phyloP scores from a whole-genome alignment of 2,329 filamentous ascomycete species.

The Pseudogymnoascus sp. region DNA sequence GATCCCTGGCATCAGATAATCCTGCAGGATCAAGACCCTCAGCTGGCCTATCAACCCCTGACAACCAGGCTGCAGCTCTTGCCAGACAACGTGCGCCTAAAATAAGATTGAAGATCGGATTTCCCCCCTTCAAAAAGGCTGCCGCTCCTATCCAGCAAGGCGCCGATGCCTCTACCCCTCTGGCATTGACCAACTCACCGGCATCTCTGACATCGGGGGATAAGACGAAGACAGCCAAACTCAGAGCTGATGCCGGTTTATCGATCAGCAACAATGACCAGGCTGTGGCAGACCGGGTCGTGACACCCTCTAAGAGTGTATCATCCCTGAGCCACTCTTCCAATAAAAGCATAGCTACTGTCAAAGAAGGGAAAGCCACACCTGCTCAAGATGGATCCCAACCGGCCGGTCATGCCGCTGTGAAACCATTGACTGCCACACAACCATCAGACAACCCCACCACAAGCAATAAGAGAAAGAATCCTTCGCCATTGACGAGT shows the following conservation, averaged over 20 bases:
- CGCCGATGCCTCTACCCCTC: background rate
- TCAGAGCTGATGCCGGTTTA: background rate
- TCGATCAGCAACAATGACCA: background rate
- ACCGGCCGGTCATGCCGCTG: background rate
- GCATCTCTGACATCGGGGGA: background rate
- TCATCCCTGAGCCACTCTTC: background rate
- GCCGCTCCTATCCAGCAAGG: background rate
- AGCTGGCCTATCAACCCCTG: background rate
- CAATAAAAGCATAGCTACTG: background rate
- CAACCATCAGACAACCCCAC: background rate
- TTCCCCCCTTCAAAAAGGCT: too few relatives aligned
- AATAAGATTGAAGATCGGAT: too few relatives aligned
- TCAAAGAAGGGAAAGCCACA: background rate
- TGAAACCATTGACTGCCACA: too few relatives aligned
- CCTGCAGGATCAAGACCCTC: background rate
- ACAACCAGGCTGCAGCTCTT: background rate
- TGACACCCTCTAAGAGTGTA: background rate
- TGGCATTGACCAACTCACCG: too few relatives aligned
- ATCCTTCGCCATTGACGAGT: background rate
- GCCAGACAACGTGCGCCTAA: too few relatives aligned
- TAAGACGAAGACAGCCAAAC: background rate
- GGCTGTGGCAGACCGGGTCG: background rate
- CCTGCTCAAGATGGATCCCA: background rate
- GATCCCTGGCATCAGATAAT: background rate
- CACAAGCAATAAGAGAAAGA: background rate